phyloP scores from a whole-genome alignment of 1,284 basidiomycete genomes.

The Cryptococcus deneoformans region DNA sequence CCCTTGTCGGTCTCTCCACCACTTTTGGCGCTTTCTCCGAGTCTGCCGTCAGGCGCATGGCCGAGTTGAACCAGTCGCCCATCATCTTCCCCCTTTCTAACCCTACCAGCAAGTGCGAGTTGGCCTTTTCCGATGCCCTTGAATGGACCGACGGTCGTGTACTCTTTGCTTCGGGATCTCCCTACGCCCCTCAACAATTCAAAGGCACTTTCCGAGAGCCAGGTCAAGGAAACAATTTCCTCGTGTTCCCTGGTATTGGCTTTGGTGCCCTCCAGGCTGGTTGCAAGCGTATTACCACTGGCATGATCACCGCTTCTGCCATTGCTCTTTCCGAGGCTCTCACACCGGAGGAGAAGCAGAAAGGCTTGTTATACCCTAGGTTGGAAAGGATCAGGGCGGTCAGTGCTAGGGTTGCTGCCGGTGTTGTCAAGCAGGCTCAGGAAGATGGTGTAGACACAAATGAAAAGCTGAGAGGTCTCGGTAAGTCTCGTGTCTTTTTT shows the following conservation, averaged over 20 bases:
- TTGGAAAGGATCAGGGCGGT: slow-evolving; percentile 80
- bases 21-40: slow-evolving; percentile 78
- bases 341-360: slow-evolving; percentile 64
- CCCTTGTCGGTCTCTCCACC: slow-evolving; percentile 86
- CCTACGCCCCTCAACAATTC: slow-evolving; percentile 66
- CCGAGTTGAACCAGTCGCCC: slow-evolving; percentile 68
- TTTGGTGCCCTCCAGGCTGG: slow-evolving; percentile 69
- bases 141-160: slow-evolving; percentile 59
- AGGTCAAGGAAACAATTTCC: slow-evolving; percentile 65
- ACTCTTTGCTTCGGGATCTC: slow-evolving; percentile 87
- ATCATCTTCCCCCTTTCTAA: slow-evolving; percentile 98
- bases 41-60: slow-evolving; percentile 75
- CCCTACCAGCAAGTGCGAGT: slow-evolving; percentile 76
- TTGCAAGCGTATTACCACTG: slow-evolving; percentile 40
- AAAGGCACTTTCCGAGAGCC: slow-evolving; percentile 66
- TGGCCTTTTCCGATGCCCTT: slow-evolving; percentile 74
- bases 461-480: slow-evolving; percentile 24
- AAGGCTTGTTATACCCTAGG: slow-evolving; percentile 69
- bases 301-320: slow-evolving; percentile 54
- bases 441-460: slow-evolving; percentile 54
- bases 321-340: slow-evolving; percentile 75
- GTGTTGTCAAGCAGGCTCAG: slow-evolving; percentile 75
- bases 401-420: slow-evolving; percentile 66
- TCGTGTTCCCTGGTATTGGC: slow-evolving; percentile 62
- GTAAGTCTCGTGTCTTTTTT: slow-evolving; percentile 8